phyloP scores from a whole-genome alignment of 106 monocot species.

The Cymbidium sinense region DNA sequence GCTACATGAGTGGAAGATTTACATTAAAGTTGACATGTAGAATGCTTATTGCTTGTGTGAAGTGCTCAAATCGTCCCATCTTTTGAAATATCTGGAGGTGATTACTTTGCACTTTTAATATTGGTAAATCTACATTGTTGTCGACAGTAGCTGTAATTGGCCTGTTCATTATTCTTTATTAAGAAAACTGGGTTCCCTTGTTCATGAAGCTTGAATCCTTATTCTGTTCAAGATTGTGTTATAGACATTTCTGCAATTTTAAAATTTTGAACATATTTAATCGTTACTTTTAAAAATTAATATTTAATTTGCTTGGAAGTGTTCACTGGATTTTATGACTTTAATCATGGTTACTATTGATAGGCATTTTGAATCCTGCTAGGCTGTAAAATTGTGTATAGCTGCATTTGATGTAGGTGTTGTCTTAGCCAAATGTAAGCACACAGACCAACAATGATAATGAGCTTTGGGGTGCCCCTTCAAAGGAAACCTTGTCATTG shows the following conservation, averaged over 20 bases:
- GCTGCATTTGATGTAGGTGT: background rate
- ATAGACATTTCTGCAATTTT: background rate
- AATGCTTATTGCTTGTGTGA: too few species aligned
- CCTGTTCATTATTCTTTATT: background rate
- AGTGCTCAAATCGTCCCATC: too few species aligned
- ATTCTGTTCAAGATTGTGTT: too few species aligned
- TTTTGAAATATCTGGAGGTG: too few species aligned
- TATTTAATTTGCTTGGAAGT: background rate
- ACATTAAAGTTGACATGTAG: background rate
- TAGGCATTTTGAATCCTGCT: background rate
- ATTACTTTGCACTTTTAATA: too few species aligned
- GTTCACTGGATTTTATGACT: background rate
- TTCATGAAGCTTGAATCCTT: background rate
- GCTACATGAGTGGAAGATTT: background rate
- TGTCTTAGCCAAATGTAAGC: background rate
- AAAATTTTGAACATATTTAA: background rate
- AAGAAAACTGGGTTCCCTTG: background rate
- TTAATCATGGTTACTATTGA: background rate
- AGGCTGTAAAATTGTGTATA: background rate
- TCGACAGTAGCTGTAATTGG: too few species aligned
- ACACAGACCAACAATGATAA: background rate
- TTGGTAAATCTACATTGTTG: too few species aligned
- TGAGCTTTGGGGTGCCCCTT: background rate
- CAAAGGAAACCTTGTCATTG: background rate
- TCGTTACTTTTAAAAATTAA: too few species aligned